Base-by-base conservation (phyloP, 768 basidiomycete genomes). In the Russula abietina region DNA sequence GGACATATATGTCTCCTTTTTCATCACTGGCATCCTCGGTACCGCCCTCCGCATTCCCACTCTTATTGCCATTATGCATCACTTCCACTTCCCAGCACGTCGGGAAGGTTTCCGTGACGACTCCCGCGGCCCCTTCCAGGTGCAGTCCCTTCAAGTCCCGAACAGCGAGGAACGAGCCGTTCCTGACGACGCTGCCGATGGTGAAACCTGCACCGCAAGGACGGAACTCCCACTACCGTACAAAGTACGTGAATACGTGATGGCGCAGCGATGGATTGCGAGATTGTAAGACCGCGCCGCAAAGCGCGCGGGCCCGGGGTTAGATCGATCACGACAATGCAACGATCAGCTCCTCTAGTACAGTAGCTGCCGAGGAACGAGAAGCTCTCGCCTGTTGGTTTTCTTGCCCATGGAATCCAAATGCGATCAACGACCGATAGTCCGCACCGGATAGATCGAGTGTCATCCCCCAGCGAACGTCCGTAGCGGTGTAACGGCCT, bases 71-170 rank as follows among this genome's bases (percentile, higher is more conserved):
- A 16, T 66, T 55, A 28, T 54, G 50, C 63, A 65, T 59, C 43
- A 67, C 36, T n/a, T 68, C 67, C 50, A 67, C 43, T 24, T 68
- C 67, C 67, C 67, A 68, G 12, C 65, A 64, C 46, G 55, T 59
- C 12, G 67, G 67, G 59, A 66, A 66, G 12, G 54, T 30, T 30
- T 61, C 62, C 1, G 61, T 46, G 11, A 62, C 55, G 46, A 67
- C 61, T 11, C 52, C 50, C 22, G 24, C 36, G 8, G 16, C n/a
- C 2, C n/a, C 28, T 3, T 56, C 55, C 3, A 12, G 11, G 28
- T 57, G 52, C 9, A 65, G 50, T 26, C 60, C 64, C 9, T 41
- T 26, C 43, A 63, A 36, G 22, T 65, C 61, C 32, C 55, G 58
- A 10, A 65, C 11, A 4, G 50, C 24, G 11, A 65, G 61, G 55